Base-by-base conservation (phyloP, 352 stramenopile species). In the Pythium coloratum region DNA sequence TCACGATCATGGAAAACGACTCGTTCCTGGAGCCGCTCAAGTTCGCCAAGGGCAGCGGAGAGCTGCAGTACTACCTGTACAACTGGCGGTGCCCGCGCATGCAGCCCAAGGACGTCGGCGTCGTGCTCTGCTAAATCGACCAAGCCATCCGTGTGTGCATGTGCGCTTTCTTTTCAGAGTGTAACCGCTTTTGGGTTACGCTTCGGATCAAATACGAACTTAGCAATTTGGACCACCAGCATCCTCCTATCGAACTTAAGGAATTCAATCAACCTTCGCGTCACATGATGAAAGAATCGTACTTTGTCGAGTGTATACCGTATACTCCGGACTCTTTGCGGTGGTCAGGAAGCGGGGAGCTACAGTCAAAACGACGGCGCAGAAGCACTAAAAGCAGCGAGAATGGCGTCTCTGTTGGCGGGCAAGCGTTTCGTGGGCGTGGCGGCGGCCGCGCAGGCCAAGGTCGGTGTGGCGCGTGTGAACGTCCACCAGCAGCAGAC, bases 41-140 rank as follows among this genome's bases (percentile, higher is more conserved):
- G 68, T 88, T 92, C 51, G 76, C 70, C 46, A 81, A 85, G 62
- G 76, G 85, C 40, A 78, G 78, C 32, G 77, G 85, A 28, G 65
- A 91, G 55, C 69, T 91, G 24, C 83, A 89, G 68, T 91, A 91
- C 71, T 91, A 91, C 59, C 64, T 91, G 34, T 91, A 84, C 76
- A 91, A 91, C 64, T 91, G 83, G 83, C 76, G 80, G n/a, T 91
- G 83, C 62, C 76, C 80, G n/a, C 70, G 70, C 53, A 90, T 92
- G 80, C 50, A 55, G 10, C 70, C 71, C 55, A 73, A 81, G 56
- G 71, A 78, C 14, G 76, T 92, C 16, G 84, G 81, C 36, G 73
- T 90, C 50, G 80, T 92, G 59, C 67, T 74, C 42, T 74, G 67
- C 53, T 74, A 70, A 24, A 24, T 24, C 20, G 20, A 56, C 28